phyloP scores from a whole-genome alignment of 495 filamentous ascomycete species.

The Beverwykella pulmonaria region DNA sequence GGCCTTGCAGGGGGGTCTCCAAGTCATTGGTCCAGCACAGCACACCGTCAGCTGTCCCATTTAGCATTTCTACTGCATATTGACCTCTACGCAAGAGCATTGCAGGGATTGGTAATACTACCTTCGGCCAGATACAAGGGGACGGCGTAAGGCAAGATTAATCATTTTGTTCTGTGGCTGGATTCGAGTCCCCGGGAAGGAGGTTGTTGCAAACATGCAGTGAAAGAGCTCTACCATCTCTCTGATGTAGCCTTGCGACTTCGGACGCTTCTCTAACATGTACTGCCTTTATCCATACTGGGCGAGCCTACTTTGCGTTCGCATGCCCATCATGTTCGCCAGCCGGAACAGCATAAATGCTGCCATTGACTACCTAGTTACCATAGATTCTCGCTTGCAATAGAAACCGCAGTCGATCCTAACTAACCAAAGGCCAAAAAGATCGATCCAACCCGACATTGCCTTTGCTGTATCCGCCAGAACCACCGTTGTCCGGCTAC shows the following conservation, averaged over 20 bases:
- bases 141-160: too few relatives aligned
- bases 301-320: slow-evolving; percentile 1
- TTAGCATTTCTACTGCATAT: not conserved
- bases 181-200: too few relatives aligned
- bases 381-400: not conserved
- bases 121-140: too few relatives aligned
- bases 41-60: not conserved
- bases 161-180: too few relatives aligned
- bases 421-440: not conserved
- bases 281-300: not conserved
- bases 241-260: too few relatives aligned
- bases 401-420: not conserved
- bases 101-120: too few relatives aligned
- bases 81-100: not conserved
- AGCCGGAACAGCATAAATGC: slow-evolving; percentile 13
- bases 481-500: not conserved
- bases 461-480: not conserved
- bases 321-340: slow-evolving; percentile 9
- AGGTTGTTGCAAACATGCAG: too few relatives aligned
- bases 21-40: slow-evolving; percentile 14
- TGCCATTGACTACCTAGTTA: not conserved
- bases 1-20: not conserved
- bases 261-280: not conserved
- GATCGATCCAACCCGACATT: not conserved
- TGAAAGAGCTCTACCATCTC: not conserved